Percentiles rank a stretch among this genome's conserved stretches.
These are phyloP conservation scores for Ottelia alismoides DNA, from an alignment of 106 monocot genomes.

Conservation along the genomic window DNA sequence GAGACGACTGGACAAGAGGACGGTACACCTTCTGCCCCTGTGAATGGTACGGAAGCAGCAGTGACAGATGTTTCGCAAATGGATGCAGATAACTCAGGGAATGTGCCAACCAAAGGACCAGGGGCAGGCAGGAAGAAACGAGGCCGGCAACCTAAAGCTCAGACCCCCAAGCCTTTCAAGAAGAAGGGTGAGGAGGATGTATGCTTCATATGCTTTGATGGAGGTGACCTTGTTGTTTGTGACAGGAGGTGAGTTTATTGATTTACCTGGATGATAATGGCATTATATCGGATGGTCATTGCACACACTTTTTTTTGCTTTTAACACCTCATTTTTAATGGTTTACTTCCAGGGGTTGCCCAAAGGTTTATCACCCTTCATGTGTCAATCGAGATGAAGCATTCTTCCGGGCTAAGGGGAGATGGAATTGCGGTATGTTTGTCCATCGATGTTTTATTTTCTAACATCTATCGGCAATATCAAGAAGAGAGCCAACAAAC, in stretches of 20 bases:
- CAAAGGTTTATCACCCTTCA: slow-evolving; percentile 86
- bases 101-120: neutral
- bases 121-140: slow-evolving; percentile 62
- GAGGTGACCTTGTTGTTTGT: slow-evolving; percentile 79
- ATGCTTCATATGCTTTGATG: slow-evolving; percentile 97
- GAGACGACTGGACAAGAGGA: neutral
- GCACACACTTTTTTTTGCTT: no score
- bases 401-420: slow-evolving; percentile 75
- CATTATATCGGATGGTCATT: neutral
- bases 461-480: no score
- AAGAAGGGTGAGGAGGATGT: slow-evolving; percentile 71
- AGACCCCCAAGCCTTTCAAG: slow-evolving; percentile 12
- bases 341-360: slow-evolving; percentile 55
- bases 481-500: no score
- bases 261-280: neutral
- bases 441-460: no score
- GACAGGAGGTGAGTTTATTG: slow-evolving; percentile 46
- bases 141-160: slow-evolving; percentile 55
- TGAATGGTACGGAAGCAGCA: neutral
- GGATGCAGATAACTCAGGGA: neutral
- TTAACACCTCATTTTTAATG: neutral
- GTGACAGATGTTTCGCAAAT: neutral
- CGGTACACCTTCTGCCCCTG: neutral
- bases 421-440: slow-evolving; percentile 78
- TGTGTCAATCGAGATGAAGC: slow-evolving; percentile 85